Evolutionary conservation across 1,284 basidiomycete species (phyloP).

Genomic region (Ceratobasidium sp.): DNA sequence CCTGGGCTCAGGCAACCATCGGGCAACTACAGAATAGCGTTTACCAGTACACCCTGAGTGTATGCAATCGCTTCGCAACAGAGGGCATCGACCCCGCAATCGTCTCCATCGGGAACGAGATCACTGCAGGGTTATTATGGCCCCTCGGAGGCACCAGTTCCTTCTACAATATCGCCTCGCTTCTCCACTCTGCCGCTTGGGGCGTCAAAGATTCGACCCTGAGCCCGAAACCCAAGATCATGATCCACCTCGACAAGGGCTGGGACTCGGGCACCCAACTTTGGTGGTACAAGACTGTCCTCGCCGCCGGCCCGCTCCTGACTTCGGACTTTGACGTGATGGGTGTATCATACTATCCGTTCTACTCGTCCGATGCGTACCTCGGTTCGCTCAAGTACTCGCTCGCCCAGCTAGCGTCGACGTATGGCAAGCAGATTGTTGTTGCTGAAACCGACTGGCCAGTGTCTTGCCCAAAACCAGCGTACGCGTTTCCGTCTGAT

Average conservation of each 20-base stretch:
- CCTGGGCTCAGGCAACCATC: constrained; percentile 64
- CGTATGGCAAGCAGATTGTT: constrained; percentile 66
- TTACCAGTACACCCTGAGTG: constrained; percentile 43
- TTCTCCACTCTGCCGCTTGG: constrained; percentile 67
- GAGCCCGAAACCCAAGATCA: constrained; percentile 62
- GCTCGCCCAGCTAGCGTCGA: constrained; percentile 62
- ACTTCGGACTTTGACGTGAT: constrained; percentile 66
- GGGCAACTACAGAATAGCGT: constrained; percentile 54
- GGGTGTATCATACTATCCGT: constrained; percentile 73
- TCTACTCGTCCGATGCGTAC: constrained; percentile 69
- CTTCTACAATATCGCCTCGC: constrained; percentile 65
- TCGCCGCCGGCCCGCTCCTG: constrained; percentile 64
- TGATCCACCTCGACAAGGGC: constrained; percentile 72
- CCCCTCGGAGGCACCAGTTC: constrained; percentile 67
- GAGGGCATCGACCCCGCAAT: constrained; percentile 52
- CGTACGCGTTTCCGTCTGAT: constrained; percentile 60
- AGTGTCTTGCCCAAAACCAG: constrained; percentile 60
- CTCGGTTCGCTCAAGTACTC: constrained; percentile 62
- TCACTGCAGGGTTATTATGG: constrained; percentile 68
- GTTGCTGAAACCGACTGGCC: constrained; percentile 76
- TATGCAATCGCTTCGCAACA: constrained; percentile 36
- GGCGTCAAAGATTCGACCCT: constrained; percentile 59
- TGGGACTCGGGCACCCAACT: constrained; percentile 64
- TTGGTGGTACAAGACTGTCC: constrained; percentile 65
- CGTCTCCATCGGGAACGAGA: constrained; percentile 48